Evolutionary conservation across 2,329 filamentous ascomycete species (phyloP), one percentile per base, ranked within the genome.

Genomic region (Zasmidium cellare): DNA sequence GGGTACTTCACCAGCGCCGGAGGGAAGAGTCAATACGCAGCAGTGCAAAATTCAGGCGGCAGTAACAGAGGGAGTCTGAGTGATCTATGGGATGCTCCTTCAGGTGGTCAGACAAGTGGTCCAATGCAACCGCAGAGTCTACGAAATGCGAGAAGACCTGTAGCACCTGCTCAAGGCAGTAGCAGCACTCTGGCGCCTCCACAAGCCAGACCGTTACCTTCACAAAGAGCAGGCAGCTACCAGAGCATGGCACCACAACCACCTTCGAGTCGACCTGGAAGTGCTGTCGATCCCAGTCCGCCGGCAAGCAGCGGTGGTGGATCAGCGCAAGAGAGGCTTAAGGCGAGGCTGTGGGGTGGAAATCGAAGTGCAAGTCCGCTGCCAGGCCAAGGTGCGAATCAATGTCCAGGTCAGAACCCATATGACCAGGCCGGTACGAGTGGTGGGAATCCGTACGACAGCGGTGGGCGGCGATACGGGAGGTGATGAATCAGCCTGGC

Each of bases 311-410:
- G 78, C 61, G 72, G 68, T 46, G 74, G 70, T 51, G 80, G 80
- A 31, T 85, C 87, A 19, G 91, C 91, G 51, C 90, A 96, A 76
- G 90, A 96, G 67, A 82, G 90, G 65, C 78, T 97, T 66, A 90
- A 91, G 71, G 90, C 92, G 68, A 80, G 90, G 61, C 77, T 96
- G 47, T 91, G 91, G 81, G 71, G 71, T 47, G 68, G 59, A 9
- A 58, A 58, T 9, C 64, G 65, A 16, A 61, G 60, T 53, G 50
- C 62, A 2, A 61, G 49, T 56, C 56, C 56, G 51, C 49, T 41
- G 63, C 35, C 50, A 22, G 22, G 22, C 25, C 19, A 23, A 49
- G 20, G 14, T 18, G 25, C 45, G n/a, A 46, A 49, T 22, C 50
- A 45, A 47, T 51, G 20, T 28, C 60, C 53, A 9, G 57, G 53